Conservation (phyloP, 2,329 filamentous ascomycete species). For the Colletotrichum sp. region DNA sequence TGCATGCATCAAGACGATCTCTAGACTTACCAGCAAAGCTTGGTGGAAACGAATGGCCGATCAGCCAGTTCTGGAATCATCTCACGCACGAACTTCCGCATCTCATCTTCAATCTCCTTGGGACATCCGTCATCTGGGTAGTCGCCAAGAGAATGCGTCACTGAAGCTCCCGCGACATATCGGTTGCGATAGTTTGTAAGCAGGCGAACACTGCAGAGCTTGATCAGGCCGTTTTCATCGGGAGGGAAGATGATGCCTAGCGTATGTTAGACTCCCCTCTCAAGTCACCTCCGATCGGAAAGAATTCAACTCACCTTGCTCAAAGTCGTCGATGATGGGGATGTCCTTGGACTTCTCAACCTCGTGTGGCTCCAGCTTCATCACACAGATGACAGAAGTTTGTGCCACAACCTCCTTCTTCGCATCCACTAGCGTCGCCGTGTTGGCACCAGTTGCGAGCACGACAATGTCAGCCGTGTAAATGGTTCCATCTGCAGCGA, state of each 20-base stretch:
- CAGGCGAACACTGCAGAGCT: conserved; percentile 57
- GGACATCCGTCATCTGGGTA: conserved; percentile 41
- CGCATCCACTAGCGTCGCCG: conserved; percentile 64
- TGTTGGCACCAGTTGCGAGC: conserved; percentile 71
- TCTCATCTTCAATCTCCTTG: conserved; percentile 55
- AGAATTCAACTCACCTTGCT: conserved; percentile 1
- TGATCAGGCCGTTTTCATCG: conserved; percentile 50
- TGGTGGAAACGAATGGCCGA: conserved; percentile 50
- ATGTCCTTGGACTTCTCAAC: conserved; percentile 52
- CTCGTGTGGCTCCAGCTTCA: conserved; percentile 63
- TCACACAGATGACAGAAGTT: conserved; percentile 67
- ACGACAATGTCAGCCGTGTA: conserved; percentile 64
- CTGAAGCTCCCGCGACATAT: conserved; percentile 17
- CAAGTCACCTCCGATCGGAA: background rate
- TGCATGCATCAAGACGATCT: background rate
- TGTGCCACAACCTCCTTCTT: conserved; percentile 66
- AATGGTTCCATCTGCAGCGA: conserved; percentile 47
- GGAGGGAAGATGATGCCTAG: conserved; percentile 58
- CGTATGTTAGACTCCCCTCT: background rate
- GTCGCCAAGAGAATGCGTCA: conserved; percentile 24
- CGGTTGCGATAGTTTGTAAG: conserved; percentile 50
- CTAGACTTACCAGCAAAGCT: conserved; percentile 56
- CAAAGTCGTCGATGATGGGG: conserved; percentile 34
- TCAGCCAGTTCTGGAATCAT: conserved; percentile 54
- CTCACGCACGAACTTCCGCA: conserved; percentile 52